Percentiles rank a stretch among this genome's conserved stretches.
phyloP scores from a whole-genome alignment of 805 yeast species.

The Sugiyamaella floridensis region DNA sequence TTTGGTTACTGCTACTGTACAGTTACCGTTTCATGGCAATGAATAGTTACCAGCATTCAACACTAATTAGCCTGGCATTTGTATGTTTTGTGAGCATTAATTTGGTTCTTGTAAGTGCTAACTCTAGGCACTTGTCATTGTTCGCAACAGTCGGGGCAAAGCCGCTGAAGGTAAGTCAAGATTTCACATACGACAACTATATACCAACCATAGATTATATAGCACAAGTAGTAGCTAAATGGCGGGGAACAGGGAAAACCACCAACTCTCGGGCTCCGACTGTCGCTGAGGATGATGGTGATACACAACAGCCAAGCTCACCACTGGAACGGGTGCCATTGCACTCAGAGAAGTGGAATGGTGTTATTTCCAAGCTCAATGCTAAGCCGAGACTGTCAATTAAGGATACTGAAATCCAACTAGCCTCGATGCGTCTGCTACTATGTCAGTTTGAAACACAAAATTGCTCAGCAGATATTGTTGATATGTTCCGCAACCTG shows the following conservation, averaged over 20 bases:
- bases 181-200: background rate
- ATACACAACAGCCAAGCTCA: too few relatives aligned
- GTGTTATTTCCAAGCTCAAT: too few relatives aligned
- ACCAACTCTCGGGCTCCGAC: background rate
- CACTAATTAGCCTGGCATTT: background rate
- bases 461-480: background rate
- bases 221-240: background rate
- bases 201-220: background rate
- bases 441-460: background rate
- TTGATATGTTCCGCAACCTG: background rate
- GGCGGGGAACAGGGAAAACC: background rate
- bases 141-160: background rate
- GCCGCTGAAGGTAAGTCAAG: background rate
- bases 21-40: too few relatives aligned
- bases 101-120: background rate
- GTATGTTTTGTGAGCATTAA: background rate
- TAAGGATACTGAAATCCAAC: background rate
- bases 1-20: too few relatives aligned
- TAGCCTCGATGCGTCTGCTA: background rate
- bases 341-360: too few relatives aligned
- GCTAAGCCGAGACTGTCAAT: too few relatives aligned
- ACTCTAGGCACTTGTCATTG: background rate
- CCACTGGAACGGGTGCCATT: too few relatives aligned
- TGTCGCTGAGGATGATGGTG: too few relatives aligned
- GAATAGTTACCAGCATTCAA: too few relatives aligned